Evolutionary conservation across 1,284 basidiomycete genomes (phyloP).

Genomic region (Pascua sp.): DNA sequence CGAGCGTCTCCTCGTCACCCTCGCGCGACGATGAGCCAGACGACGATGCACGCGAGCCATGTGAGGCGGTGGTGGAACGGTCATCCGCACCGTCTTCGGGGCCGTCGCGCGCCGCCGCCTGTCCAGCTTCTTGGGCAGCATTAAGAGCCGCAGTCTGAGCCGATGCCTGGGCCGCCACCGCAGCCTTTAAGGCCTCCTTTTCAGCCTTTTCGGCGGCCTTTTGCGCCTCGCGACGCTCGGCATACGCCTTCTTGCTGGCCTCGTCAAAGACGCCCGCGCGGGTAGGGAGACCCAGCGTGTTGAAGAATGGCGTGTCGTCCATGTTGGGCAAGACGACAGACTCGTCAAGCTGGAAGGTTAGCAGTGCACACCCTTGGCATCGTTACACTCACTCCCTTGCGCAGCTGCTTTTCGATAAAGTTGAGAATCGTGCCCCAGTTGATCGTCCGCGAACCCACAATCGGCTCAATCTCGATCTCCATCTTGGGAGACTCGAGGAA

Average conservation of each 20-base stretch:
- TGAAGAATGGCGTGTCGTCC: slow-evolving; percentile 96
- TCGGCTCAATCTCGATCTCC: slow-evolving; percentile 83
- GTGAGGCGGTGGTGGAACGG: background rate
- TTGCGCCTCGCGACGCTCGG: background rate
- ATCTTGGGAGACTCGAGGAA: slow-evolving; percentile 91
- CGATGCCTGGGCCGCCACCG: too few relatives aligned
- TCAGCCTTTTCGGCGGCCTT: background rate
- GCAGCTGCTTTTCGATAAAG: slow-evolving; percentile 81
- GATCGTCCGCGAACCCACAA: slow-evolving; percentile 70
- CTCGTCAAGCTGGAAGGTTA: slow-evolving; percentile 69
- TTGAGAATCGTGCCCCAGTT: slow-evolving; percentile 69
- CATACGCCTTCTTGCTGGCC: slow-evolving; percentile 51
- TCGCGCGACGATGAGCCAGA: too few relatives aligned
- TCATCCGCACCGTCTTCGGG: background rate
- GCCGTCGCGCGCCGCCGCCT: too few relatives aligned
- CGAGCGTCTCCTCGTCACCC: too few relatives aligned
- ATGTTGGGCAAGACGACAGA: slow-evolving; percentile 94
- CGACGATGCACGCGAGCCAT: too few relatives aligned
- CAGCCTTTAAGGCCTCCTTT: background rate
- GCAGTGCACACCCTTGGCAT: background rate
- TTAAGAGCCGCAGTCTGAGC: too few relatives aligned
- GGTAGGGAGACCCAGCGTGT: slow-evolving; percentile 62
- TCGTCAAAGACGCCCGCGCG: slow-evolving; percentile 90
- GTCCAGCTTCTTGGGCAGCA: too few relatives aligned
- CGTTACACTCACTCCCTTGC: slow-evolving; percentile 70